Conservation (phyloP, 2,329 filamentous ascomycete genomes). For the Didymella glomerata region DNA sequence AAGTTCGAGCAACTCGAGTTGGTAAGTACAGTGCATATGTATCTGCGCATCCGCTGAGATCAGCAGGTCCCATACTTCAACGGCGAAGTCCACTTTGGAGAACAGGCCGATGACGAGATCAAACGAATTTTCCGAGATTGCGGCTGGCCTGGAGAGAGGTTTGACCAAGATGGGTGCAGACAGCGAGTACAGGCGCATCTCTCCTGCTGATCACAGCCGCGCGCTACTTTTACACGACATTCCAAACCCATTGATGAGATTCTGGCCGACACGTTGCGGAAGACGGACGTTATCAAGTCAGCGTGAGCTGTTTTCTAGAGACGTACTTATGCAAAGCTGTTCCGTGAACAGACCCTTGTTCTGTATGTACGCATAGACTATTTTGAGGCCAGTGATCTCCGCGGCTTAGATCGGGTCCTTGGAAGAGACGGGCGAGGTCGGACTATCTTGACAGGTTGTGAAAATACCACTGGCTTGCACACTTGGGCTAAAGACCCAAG, state of each 20-base stretch:
- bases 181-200: not conserved
- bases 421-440: not conserved
- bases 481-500: not conserved
- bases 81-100: not conserved
- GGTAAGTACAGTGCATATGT: not conserved
- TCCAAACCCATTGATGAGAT: too few relatives aligned
- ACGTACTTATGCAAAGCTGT: not conserved
- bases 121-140: not conserved
- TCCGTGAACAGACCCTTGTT: not conserved
- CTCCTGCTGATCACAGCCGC: not conserved
- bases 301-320: not conserved
- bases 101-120: not conserved
- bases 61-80: not conserved
- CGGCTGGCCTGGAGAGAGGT: not conserved
- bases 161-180: not conserved
- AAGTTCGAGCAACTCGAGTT: not conserved
- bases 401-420: not conserved
- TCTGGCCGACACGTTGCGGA: not conserved
- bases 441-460: not conserved
- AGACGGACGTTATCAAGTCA: not conserved
- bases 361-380: not conserved
- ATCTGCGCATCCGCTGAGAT: not conserved
- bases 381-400: not conserved
- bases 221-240: not conserved
- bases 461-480: conserved; percentile 1